phyloP scores from a whole-genome alignment of 208 protist genomes.

The Trypanosoma mega region DNA sequence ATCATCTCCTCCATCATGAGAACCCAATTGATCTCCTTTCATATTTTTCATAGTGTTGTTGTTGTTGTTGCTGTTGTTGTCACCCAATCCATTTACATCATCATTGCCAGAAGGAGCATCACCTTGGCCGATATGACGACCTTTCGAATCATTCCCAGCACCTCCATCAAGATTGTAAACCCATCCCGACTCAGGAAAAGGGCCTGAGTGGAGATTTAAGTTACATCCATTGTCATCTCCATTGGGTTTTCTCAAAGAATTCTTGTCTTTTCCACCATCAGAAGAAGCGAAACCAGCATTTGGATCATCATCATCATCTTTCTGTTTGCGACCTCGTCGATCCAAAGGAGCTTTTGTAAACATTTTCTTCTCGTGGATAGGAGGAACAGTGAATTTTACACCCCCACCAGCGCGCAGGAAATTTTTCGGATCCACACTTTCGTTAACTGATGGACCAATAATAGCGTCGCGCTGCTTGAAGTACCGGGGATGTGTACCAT shows the following conservation, averaged over 20 bases:
- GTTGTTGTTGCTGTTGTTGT: background rate
- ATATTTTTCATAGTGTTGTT: background rate
- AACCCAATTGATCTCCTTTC: background rate
- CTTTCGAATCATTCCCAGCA: background rate
- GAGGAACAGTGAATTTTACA: constrained; percentile 47
- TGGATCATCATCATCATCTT: background rate
- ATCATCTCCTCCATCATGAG: background rate
- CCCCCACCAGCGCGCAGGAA: constrained; percentile 77
- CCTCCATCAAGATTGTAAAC: background rate
- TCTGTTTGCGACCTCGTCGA: constrained; percentile 7
- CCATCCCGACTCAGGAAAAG: too few relatives aligned
- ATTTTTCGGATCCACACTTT: constrained; percentile 65
- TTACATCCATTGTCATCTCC: background rate
- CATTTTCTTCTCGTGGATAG: constrained; percentile 69
- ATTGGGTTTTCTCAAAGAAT: background rate
- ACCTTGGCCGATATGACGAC: background rate
- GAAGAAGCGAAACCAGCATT: background rate
- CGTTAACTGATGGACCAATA: constrained; percentile 71
- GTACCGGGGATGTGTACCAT: constrained; percentile 72
- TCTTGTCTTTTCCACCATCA: too few relatives aligned
- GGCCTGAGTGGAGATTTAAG: too few relatives aligned
- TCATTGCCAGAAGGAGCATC: background rate
- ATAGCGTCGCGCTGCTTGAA: constrained; percentile 82
- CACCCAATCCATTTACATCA: background rate
- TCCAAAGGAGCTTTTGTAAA: constrained; percentile 62